Conservation (phyloP, 2,329 filamentous ascomycete genomes). For the Monosporascus sp. region DNA sequence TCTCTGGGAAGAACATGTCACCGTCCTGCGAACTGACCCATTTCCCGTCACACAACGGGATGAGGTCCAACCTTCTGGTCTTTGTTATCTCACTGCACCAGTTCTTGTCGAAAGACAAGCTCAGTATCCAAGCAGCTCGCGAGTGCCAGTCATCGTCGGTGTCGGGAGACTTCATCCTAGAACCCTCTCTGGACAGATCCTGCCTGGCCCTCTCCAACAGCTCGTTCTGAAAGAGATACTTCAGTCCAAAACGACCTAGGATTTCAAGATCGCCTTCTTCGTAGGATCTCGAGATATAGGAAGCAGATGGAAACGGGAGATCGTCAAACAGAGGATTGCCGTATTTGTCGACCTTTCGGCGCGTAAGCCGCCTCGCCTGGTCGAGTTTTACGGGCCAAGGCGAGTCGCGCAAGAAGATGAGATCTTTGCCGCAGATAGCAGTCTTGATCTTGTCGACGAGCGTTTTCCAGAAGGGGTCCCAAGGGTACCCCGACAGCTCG, state of each 20-base stretch:
- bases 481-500: slow-evolving; percentile 11
- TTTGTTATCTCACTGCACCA: not conserved
- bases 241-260: slow-evolving; percentile 6
- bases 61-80: slow-evolving; percentile 6
- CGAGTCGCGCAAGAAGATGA: slow-evolving; percentile 1
- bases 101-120: not conserved
- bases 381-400: not conserved
- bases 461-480: slow-evolving; percentile 22
- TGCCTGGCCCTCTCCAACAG: slow-evolving; percentile 5
- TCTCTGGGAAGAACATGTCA: not conserved
- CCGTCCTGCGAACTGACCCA: slow-evolving; percentile 6
- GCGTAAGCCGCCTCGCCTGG: not conserved
- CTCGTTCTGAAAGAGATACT: not conserved
- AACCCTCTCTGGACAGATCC: slow-evolving; percentile 6
- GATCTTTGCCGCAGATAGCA: slow-evolving; percentile 1
- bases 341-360: slow-evolving; percentile 5
- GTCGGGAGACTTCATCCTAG: slow-evolving; percentile 12
- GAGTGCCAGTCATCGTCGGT: slow-evolving; percentile 15
- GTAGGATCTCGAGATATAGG: slow-evolving; percentile 13
- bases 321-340: slow-evolving; percentile 20
- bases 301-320: not conserved
- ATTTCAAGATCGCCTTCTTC: not conserved
- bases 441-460: slow-evolving; percentile 21
- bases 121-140: slow-evolving; percentile 13
- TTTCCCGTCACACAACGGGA: slow-evolving; percentile 10